phyloP scores from a whole-genome alignment of 2,329 filamentous ascomycete species.

The Sporothrix variecibatus region DNA sequence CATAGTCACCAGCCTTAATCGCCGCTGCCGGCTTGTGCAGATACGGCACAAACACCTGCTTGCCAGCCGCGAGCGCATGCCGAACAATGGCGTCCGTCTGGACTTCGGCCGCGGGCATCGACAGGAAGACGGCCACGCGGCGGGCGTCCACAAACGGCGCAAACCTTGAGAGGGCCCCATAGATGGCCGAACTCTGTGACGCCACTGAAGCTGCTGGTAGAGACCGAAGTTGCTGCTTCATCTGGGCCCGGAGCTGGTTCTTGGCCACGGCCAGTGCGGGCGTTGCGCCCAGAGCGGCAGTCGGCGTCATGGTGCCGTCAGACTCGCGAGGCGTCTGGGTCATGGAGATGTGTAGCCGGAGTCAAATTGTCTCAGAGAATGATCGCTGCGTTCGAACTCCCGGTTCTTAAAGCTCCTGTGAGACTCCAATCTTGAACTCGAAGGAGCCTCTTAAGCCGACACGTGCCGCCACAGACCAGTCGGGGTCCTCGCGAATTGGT shows the following conservation, averaged over 20 bases:
- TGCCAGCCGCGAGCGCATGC: slow-evolving; percentile 74
- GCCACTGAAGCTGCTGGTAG: slow-evolving; percentile 64
- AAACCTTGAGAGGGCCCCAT: slow-evolving; percentile 64
- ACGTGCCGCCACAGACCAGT: not conserved
- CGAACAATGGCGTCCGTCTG: slow-evolving; percentile 81
- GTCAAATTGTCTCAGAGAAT: too few species aligned
- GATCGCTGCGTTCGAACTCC: too few species aligned
- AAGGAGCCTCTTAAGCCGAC: not conserved
- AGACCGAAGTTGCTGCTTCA: slow-evolving; percentile 66
- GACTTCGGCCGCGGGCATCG: slow-evolving; percentile 87
- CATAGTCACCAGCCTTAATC: slow-evolving; percentile 40
- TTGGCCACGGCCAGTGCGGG: slow-evolving; percentile 67
- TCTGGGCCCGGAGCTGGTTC: slow-evolving; percentile 69
- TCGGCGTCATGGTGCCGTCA: slow-evolving; percentile 2
- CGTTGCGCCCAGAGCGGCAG: slow-evolving; percentile 42
- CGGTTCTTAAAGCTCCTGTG: not conserved
- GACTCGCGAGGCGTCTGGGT: not conserved
- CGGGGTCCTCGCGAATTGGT: not conserved
- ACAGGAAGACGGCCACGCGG: slow-evolving; percentile 82
- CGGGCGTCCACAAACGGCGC: slow-evolving; percentile 74
- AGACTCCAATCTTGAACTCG: not conserved
- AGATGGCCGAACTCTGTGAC: slow-evolving; percentile 68
- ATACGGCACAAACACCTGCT: slow-evolving; percentile 89
- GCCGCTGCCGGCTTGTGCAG: slow-evolving; percentile 64
- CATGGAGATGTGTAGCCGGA: not conserved